Conservation (phyloP, 495 filamentous ascomycete species). For the Jackrogersella multiformis region DNA sequence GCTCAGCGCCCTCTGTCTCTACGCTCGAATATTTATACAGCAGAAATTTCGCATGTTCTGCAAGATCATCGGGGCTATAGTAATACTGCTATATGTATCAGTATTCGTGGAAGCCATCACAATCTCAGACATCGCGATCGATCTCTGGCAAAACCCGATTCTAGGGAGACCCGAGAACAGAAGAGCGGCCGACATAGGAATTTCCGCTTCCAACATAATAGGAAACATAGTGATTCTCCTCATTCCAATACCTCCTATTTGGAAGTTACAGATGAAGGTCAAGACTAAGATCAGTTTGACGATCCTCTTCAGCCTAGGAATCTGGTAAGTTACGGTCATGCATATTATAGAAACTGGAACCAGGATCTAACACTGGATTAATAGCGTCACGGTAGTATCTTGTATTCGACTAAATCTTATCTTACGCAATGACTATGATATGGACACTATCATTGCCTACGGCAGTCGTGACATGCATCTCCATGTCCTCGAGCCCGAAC, state of each 20-base stretch:
- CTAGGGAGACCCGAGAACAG: not conserved
- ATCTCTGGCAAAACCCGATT: conserved; percentile 43
- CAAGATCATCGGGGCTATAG: conserved; percentile 41
- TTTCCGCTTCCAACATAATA: conserved; percentile 42
- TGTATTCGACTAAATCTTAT: conserved; percentile 20
- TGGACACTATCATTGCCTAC: not conserved
- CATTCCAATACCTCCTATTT: conserved; percentile 51
- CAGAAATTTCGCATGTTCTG: conserved; percentile 2
- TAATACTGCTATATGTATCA: conserved; percentile 19
- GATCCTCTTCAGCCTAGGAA: conserved; percentile 49
- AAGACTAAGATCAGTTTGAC: conserved; percentile 49
- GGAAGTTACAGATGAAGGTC: conserved; percentile 47
- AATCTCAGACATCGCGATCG: conserved; percentile 37
- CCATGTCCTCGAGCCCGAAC: conserved; percentile 32
- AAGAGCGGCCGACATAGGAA: conserved; percentile 37
- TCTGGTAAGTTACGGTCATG: conserved; percentile 43
- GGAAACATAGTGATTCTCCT: conserved; percentile 52
- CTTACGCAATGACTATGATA: not conserved
- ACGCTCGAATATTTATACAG: conserved; percentile 50
- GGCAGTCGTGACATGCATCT: conserved; percentile 15
- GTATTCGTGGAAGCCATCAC: conserved; percentile 16
- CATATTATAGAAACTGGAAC: not conserved
- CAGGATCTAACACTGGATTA: not conserved
- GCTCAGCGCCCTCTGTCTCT: conserved; percentile 50
- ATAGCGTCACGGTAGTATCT: conserved; percentile 24